Evolutionary conservation across 306 rosid genomes (phyloP).

Genomic region (Vachellia collinsii): DNA sequence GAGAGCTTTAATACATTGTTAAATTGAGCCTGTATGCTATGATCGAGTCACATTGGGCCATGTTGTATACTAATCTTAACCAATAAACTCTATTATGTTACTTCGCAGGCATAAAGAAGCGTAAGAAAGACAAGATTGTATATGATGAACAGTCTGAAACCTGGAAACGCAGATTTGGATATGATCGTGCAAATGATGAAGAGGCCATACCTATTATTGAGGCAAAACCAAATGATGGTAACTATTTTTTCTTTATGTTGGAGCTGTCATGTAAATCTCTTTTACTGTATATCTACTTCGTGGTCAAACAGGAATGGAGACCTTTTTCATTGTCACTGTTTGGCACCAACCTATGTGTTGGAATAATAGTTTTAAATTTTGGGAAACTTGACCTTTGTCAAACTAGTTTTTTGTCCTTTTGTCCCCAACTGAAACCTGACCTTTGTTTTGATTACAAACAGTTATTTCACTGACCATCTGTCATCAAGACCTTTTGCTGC

Average conservation of each 20-base stretch:
- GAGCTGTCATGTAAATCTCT: neutral
- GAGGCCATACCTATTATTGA: slow-evolving; percentile 81
- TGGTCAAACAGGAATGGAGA: neutral
- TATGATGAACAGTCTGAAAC: slow-evolving; percentile 72
- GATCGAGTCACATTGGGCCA: slow-evolving; percentile 12
- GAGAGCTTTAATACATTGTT: neutral
- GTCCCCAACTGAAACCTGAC: too few species aligned
- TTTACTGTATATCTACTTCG: neutral
- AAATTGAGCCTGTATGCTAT: neutral
- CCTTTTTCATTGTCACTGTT: neutral
- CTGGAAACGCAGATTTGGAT: slow-evolving; percentile 86
- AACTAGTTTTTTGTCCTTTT: too few species aligned
- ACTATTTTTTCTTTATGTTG: slow-evolving; percentile 7
- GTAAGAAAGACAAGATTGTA: slow-evolving; percentile 70
- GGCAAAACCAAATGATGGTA: slow-evolving; percentile 91
- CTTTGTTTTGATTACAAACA: too few species aligned
- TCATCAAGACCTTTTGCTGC: too few species aligned
- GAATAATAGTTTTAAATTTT: slow-evolving; percentile 1
- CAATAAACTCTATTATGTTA: neutral
- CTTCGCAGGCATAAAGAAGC: slow-evolving; percentile 72
- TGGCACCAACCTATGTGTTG: neutral
- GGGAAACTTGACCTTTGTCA: too few species aligned
- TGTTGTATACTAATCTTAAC: slow-evolving; percentile 3
- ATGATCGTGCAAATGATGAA: slow-evolving; percentile 91
- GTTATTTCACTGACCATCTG: too few species aligned